These are phyloP conservation scores for Stramenopiles sp. DNA, from an alignment of 352 stramenopile genomes.

Conservation along the genomic window DNA sequence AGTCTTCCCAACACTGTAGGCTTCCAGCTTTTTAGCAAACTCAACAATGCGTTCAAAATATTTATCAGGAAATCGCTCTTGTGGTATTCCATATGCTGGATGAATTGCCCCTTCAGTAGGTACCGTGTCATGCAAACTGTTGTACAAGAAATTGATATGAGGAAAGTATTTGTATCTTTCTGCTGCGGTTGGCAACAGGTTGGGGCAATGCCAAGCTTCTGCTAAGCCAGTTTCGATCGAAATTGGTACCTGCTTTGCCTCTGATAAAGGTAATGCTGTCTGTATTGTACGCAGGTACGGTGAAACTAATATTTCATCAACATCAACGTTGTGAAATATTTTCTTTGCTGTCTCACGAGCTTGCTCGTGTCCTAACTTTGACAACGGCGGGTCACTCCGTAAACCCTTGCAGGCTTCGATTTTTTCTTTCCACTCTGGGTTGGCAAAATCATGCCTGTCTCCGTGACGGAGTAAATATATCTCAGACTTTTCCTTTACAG, in stretches of 20 bases:
- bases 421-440: constrained; percentile 12
- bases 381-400: constrained; percentile 24
- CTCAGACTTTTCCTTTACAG: too few relatives aligned
- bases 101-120: too few relatives aligned
- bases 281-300: constrained; percentile 27
- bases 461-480: constrained; percentile 26
- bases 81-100: constrained; percentile 13
- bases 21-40: constrained; percentile 17
- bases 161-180: constrained; percentile 29
- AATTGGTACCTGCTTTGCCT: constrained; percentile 15
- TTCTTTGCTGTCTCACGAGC: constrained; percentile 24
- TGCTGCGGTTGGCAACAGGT: constrained; percentile 13
- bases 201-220: constrained; percentile 23
- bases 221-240: constrained; percentile 25
- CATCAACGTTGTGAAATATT: constrained; percentile 11
- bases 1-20: constrained; percentile 17
- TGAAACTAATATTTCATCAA: constrained; percentile 24
- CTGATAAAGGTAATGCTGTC: constrained; percentile 24
- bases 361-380: constrained; percentile 23
- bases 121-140: constrained; percentile 14
- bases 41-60: constrained; percentile 20
- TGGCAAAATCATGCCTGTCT: constrained; percentile 18
- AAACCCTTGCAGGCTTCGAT: not conserved
- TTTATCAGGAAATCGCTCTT: constrained; percentile 19
- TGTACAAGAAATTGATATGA: constrained; percentile 20